Base-by-base conservation (phyloP, 306 rosid species). In the Castanea crenata region DNA sequence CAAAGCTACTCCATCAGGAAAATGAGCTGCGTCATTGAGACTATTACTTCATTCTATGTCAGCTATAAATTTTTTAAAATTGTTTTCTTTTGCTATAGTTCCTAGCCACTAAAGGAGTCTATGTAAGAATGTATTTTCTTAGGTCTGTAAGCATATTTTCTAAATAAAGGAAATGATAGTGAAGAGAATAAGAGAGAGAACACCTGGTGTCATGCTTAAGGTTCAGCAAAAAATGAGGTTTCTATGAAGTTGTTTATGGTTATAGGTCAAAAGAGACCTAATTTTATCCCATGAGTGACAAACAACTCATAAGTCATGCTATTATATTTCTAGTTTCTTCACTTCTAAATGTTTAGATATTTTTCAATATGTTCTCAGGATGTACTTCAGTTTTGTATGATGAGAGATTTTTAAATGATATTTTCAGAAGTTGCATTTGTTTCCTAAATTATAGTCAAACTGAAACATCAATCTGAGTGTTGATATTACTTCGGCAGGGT, bases 401-500 rank as follows among this genome's bases (percentile, higher is more conserved):
- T 31, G 20, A 63, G 69, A 29, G 16, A 25, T 63, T 25, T 2
- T 25, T 27, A 6, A 38, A 14, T 62, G 12, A 62, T 12, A 65
- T 65, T 65, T 34, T 18, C 23, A 29, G 63, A 1, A 57, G 63
- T 20, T 57, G 11, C 29, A n/a, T 57, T 21, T 21, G 21, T 21
- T 21, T 63, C 69, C 41, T 27, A 63, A 29, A 29, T 13, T 63
- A 15, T 16, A 29, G 2, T 12, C 11, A 13, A 34, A 71, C 55
- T 59, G 46, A 61, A 61, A 72, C 25, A 54, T 27, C 31, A 6
- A 21, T 25, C 8, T 19, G 25, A 75, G 32, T 62, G 38, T 79
- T 54, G 34, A 52, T 77, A 61, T 78, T 15, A 75, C 52, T 77
- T 74, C 77, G 80, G 83, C 87, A 95, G 99, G 99, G 99, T 68